Evolutionary conservation across 495 filamentous ascomycete genomes (phyloP).

Genomic region (Aspergillus egyptiacus): DNA sequence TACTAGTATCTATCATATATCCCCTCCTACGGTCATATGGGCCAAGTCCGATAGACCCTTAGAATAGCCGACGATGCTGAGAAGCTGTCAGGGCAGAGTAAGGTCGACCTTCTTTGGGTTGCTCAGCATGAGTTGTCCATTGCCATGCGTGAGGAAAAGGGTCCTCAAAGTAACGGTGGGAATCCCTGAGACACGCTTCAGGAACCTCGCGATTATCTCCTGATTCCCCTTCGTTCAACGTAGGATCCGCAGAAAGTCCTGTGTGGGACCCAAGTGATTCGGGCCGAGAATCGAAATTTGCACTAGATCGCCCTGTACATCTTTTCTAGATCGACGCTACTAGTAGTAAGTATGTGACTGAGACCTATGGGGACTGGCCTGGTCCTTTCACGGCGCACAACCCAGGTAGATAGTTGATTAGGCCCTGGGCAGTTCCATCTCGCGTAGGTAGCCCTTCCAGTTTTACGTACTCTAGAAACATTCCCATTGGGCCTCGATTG

Average conservation of each 20-base stretch:
- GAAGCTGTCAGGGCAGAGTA: conserved; percentile 1
- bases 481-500: not conserved
- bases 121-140: not conserved
- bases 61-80: not conserved
- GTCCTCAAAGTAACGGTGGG: not conserved
- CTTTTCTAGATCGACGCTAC: not conserved
- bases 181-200: not conserved
- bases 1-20: no score
- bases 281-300: not conserved
- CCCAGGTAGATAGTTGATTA: not conserved
- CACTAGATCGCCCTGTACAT: no score
- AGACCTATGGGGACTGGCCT: no score
- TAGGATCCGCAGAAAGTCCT: no score
- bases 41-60: no score
- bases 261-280: no score
- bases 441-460: not conserved
- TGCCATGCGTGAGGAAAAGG: not conserved
- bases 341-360: no score
- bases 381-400: not conserved
- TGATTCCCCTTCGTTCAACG: not conserved
- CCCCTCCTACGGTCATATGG: no score
- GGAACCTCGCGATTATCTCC: not conserved
- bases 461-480: not conserved
- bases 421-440: not conserved
- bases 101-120: not conserved